Base-by-base conservation (phyloP, 106 monocot species). In the Dactylorhiza incarnata region DNA sequence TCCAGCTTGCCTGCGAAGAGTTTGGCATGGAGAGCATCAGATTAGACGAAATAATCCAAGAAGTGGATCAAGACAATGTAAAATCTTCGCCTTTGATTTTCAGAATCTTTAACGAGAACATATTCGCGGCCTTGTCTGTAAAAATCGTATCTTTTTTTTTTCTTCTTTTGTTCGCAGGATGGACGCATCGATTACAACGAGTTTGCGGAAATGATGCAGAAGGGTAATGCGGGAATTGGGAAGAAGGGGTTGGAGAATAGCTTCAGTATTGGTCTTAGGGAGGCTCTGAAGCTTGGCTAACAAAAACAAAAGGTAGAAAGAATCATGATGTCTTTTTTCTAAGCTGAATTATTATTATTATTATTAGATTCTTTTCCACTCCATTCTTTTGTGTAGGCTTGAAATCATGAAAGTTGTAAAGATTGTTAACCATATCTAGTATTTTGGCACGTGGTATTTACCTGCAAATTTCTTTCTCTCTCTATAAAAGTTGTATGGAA, bases 11-110 rank as follows among this genome's bases (percentile, higher is more conserved):
- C 12, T 96, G 95, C 59, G 87, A 96, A 61, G 95, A 96, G 72
- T 93, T 96, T 48, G 95, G 93, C 61, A 77, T 96, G 7, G 93
- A 84, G 67, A 90, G 83, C 74, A 81, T 87, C 5, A 66, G 78
- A 43, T 77, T 96, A 10, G 93, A 96, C 56, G 95, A 96, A 10
- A 90, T 96, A 79, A 96, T 96, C 46, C 76, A 75, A 68, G 95
- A 96, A 78, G 90, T 87, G 37, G 95, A 96, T 78, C 90, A 93
- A 65, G 95, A 96, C 68, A 95, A 92, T 75, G 95, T 95, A 84
- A 78, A 77, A 75, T 71, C 44, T 11, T 29, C 16, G 23, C 11
- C 19, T 66, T 66, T 66, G 66, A 11, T 66, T 37, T 12, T 37
- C 12, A 25, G 12, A 66, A 13, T 14, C 0, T 14, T 4, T 12